phyloP scores from a whole-genome alignment of 108 stramenopile genomes.

The Mayamaea pseudoterrestris region DNA sequence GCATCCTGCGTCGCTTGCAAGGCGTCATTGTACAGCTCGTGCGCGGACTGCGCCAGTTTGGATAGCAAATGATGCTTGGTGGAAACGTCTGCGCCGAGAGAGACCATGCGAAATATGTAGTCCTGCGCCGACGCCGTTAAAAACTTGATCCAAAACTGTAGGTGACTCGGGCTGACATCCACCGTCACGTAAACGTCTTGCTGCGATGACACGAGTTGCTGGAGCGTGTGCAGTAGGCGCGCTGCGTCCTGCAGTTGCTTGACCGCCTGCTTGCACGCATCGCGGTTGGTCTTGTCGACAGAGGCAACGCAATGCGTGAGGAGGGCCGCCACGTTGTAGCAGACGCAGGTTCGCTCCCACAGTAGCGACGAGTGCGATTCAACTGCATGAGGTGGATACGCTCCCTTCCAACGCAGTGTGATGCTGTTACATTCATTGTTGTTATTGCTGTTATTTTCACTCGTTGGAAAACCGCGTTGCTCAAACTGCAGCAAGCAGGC shows the following conservation, averaged over 20 bases:
- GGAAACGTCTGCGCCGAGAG: constrained; percentile 2
- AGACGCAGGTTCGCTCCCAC: constrained; percentile 31
- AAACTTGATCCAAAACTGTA: constrained; percentile 29
- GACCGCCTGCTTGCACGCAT: constrained; percentile 25
- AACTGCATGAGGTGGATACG: constrained; percentile 9
- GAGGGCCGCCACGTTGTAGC: constrained; percentile 36
- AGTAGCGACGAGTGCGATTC: constrained; percentile 26
- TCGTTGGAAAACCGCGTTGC: constrained; percentile 31
- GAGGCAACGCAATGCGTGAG: constrained; percentile 10
- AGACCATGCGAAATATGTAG: constrained; percentile 26
- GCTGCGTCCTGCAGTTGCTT: constrained; percentile 21
- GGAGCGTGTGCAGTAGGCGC: constrained; percentile 10
- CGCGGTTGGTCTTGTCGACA: constrained; percentile 15
- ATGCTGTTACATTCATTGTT: no score
- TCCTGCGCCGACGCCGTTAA: constrained; percentile 29
- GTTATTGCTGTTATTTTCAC: constrained; percentile 8
- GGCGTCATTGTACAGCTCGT: constrained; percentile 25
- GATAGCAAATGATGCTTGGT: constrained; percentile 24
- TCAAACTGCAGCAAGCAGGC: constrained; percentile 37
- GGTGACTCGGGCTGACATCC: constrained; percentile 24
- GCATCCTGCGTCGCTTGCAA: constrained; percentile 24
- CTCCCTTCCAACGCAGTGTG: constrained; percentile 26
- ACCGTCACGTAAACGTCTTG: no score
- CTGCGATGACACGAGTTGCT: constrained; percentile 12
- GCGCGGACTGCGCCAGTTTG: constrained; percentile 20